These are phyloP conservation scores for Salix arbutifolia DNA, from an alignment of 345 rosid species.

Conservation along the genomic window DNA sequence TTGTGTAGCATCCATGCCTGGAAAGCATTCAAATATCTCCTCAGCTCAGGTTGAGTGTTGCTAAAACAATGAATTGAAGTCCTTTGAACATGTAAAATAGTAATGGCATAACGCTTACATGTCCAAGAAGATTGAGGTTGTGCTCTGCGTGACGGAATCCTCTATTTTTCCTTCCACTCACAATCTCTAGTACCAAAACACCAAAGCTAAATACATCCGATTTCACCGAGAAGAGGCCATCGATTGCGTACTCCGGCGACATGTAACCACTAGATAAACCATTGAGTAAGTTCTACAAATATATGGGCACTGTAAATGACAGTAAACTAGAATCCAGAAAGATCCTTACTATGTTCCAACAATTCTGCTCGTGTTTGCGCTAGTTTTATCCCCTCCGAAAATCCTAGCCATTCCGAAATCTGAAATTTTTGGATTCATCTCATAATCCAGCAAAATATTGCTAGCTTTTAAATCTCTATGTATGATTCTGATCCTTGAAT, in stretches of 20 bases:
- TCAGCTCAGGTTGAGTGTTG: background rate
- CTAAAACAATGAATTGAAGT: background rate
- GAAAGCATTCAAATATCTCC: background rate
- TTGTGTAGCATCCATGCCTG: constrained; percentile 10
- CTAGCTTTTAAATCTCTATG: constrained; percentile 16
- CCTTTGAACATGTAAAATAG: background rate
- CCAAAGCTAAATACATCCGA: background rate
- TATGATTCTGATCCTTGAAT: constrained; percentile 14
- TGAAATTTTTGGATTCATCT: constrained; percentile 16
- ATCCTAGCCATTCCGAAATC: constrained; percentile 16
- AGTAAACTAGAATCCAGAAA: no score
- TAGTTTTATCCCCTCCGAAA: constrained; percentile 6
- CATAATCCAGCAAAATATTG: constrained; percentile 5
- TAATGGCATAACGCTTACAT: background rate
- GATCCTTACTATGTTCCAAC: constrained; percentile 18
- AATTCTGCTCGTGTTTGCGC: constrained; percentile 1
- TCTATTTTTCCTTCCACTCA: background rate
- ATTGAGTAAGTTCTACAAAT: background rate
- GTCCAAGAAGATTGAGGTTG: constrained; percentile 3
- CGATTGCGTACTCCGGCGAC: background rate
- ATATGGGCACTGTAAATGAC: no score
- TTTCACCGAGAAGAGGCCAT: background rate
- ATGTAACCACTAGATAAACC: constrained; percentile 9
- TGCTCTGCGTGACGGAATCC: background rate
- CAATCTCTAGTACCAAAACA: background rate